These are phyloP conservation scores for Paramyrothecium roridum DNA, from an alignment of 2,329 filamentous ascomycete species.

Conservation along the genomic window DNA sequence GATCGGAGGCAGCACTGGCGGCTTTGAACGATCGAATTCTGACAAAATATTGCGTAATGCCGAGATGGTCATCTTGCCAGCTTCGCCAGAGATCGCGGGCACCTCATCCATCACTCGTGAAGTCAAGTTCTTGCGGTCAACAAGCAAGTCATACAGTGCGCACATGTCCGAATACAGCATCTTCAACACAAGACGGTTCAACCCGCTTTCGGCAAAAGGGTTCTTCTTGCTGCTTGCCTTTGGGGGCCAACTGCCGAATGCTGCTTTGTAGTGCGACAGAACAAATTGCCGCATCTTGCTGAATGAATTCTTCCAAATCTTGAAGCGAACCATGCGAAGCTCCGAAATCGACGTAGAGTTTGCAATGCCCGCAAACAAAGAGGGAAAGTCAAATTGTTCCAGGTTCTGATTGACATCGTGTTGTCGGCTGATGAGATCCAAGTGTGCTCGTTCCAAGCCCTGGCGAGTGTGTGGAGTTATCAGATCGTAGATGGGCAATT, in stretches of 20 bases:
- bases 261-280: slow-evolving; percentile 60
- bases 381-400: slow-evolving; percentile 88
- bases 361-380: slow-evolving; percentile 82
- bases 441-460: slow-evolving; percentile 75
- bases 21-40: slow-evolving; percentile 86
- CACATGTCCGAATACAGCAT: slow-evolving; percentile 85
- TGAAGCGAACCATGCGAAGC: slow-evolving; percentile 76
- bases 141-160: slow-evolving; percentile 82
- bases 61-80: slow-evolving; percentile 59
- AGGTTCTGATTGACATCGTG: slow-evolving; percentile 68
- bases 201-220: slow-evolving; percentile 76
- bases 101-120: slow-evolving; percentile 72
- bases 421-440: slow-evolving; percentile 74
- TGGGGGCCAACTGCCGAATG: slow-evolving; percentile 76
- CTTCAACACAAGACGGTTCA: slow-evolving; percentile 80
- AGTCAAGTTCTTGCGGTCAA: slow-evolving; percentile 75
- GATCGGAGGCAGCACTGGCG: slow-evolving; percentile 85
- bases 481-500: slow-evolving; percentile 65
- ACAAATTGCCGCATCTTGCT: slow-evolving; percentile 71
- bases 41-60: slow-evolving; percentile 76
- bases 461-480: slow-evolving; percentile 71
- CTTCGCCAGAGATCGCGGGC: slow-evolving; percentile 50
- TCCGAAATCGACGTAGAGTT: slow-evolving; percentile 77
- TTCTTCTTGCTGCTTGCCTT: slow-evolving; percentile 93
- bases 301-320: slow-evolving; percentile 77